Conservation (phyloP, 2,329 filamentous ascomycete species). For the Fusarium mangiferae region DNA sequence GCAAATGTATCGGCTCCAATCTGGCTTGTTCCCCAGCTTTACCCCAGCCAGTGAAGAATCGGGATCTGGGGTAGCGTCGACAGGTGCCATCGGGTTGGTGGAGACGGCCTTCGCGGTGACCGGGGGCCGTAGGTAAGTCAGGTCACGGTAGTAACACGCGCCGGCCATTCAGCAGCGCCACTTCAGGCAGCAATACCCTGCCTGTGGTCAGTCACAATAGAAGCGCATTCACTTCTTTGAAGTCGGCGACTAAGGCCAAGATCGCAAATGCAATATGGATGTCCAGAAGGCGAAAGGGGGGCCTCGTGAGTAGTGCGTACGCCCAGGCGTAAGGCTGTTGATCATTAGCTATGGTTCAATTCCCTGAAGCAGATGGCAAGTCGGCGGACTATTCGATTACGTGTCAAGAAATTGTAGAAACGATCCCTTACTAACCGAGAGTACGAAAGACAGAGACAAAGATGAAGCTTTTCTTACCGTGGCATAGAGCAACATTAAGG, state of each 20-base stretch:
- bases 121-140: not conserved
- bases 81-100: not conserved
- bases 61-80: not conserved
- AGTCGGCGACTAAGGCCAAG: rapidly evolving
- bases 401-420: not conserved
- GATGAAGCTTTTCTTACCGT: no score
- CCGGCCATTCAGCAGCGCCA: not conserved
- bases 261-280: not conserved
- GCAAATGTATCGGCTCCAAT: no score
- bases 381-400: not conserved
- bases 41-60: not conserved
- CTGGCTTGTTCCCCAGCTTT: not conserved
- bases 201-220: no score
- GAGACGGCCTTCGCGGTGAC: not conserved
- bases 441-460: no score
- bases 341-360: rapidly evolving
- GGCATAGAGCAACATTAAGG: no score
- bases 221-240: rapidly evolving
- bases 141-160: rapidly evolving
- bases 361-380: not conserved
- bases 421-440: not conserved
- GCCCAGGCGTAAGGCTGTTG: not conserved
- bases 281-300: not conserved
- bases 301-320: not conserved
- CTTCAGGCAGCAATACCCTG: no score